Evolutionary conservation across 2,329 filamentous ascomycete species (phyloP).

Genomic region (Thermothelomyces thermophilus): DNA sequence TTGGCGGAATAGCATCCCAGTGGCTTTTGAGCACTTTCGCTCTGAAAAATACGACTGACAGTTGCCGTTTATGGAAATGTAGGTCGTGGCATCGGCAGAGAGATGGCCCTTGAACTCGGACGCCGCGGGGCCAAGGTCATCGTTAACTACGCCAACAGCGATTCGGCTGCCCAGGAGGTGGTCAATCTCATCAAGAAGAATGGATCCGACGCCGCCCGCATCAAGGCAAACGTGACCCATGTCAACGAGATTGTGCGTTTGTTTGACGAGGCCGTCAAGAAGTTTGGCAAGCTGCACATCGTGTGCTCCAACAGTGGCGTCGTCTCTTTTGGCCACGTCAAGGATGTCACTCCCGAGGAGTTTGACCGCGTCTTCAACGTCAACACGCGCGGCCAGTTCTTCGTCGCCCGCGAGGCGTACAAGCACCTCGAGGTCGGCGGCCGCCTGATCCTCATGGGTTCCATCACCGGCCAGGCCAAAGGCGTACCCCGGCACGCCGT

Average conservation of each 20-base stretch:
- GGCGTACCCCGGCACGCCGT: constrained; percentile 65
- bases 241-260: constrained; percentile 56
- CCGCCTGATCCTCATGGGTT: constrained; percentile 66
- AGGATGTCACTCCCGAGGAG: constrained; percentile 63
- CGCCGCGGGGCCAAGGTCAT: constrained; percentile 59
- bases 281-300: constrained; percentile 63
- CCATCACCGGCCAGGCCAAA: constrained; percentile 60
- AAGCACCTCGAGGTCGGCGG: constrained; percentile 62
- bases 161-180: constrained; percentile 57
- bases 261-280: constrained; percentile 55
- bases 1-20: neutral
- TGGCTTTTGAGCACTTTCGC: no score
- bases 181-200: constrained; percentile 58
- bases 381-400: constrained; percentile 65
- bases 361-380: constrained; percentile 65
- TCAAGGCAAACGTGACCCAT: constrained; percentile 56
- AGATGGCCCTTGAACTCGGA: constrained; percentile 60
- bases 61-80: neutral
- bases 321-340: constrained; percentile 60
- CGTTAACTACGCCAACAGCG: constrained; percentile 62
- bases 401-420: constrained; percentile 64
- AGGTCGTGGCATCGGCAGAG: constrained; percentile 56
- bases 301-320: constrained; percentile 66
- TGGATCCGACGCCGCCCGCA: constrained; percentile 50
- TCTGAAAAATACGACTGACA: neutral